Conservation (phyloP, 805 yeast species). For the Yarrowia deformans region DNA sequence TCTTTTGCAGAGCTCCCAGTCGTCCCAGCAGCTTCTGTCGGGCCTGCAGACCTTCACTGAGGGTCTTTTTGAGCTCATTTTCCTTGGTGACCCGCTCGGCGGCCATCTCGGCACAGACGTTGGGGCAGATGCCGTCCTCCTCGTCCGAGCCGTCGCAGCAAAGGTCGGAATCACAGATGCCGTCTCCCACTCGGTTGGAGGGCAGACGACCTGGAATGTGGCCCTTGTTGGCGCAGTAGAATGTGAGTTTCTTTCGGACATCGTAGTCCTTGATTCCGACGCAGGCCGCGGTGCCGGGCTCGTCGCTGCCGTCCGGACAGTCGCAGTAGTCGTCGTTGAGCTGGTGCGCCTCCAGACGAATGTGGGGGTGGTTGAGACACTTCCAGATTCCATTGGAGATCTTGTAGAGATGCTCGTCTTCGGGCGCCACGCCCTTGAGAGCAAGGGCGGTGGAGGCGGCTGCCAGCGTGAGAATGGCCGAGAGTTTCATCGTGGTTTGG, state of each 20-base stretch:
- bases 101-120: conserved; percentile 61
- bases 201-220: conserved; percentile 68
- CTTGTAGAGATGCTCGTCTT: conserved; percentile 52
- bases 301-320: conserved; percentile 98
- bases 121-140: conserved; percentile 59
- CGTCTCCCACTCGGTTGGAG: conserved; percentile 78
- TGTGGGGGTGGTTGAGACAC: conserved; percentile 73
- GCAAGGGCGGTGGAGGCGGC: conserved; percentile 16
- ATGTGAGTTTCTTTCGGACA: conserved; percentile 50
- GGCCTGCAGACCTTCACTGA: conserved; percentile 52
- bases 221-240: conserved; percentile 82
- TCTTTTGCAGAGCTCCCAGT: conserved; percentile 47
- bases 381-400: conserved; percentile 64
- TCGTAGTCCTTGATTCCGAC: conserved; percentile 42
- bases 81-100: conserved; percentile 50
- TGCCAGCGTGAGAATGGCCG: conserved; percentile 4
- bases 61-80: conserved; percentile 42
- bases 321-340: conserved; percentile 93
- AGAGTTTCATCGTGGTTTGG: conserved; percentile 13
- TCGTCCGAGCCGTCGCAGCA: conserved; percentile 99
- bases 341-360: conserved; percentile 63
- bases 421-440: conserved; percentile 39
- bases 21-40: conserved; percentile 49
- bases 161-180: conserved; percentile 83
- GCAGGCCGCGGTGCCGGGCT: conserved; percentile 95